Conservation (phyloP, 495 filamentous ascomycete species). For the Bacidia gigantensis region DNA sequence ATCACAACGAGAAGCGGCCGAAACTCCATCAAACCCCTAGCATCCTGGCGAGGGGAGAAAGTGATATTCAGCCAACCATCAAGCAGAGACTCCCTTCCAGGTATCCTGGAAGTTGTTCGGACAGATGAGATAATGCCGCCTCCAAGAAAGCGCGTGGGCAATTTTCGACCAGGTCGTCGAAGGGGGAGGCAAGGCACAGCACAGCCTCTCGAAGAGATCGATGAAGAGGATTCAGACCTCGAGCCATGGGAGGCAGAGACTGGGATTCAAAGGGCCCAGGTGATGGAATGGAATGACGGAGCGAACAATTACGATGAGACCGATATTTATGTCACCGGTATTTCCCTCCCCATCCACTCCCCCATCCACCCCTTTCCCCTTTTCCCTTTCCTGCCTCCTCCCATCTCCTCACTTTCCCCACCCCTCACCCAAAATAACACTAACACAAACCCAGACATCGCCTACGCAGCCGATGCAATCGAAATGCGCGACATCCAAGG, state of each 20-base stretch:
- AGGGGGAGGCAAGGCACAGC: conserved; percentile 26
- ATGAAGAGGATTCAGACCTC: conserved; percentile 35
- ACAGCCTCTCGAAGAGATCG: conserved; percentile 26
- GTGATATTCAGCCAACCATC: conserved; percentile 38
- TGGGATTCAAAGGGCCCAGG: conserved; percentile 43
- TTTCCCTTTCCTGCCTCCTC: background rate
- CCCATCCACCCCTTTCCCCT: too few species aligned
- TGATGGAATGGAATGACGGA: conserved; percentile 42
- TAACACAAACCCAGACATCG: conserved; percentile 41
- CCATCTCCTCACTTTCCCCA: background rate
- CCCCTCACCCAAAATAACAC: conserved; percentile 1
- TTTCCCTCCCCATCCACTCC: conserved; percentile 6
- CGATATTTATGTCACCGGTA: conserved; percentile 43
- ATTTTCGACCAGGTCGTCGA: conserved; percentile 20
- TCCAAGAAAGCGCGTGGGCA: conserved; percentile 25
- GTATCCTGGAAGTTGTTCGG: conserved; percentile 62
- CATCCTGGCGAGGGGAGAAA: conserved; percentile 75
- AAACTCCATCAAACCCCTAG: conserved; percentile 56
- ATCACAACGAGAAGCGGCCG: conserved; percentile 43
- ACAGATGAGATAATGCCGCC: conserved; percentile 44
- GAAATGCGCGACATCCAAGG: conserved; percentile 59
- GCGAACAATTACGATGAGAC: conserved; percentile 40
- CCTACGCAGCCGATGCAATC: conserved; percentile 61
- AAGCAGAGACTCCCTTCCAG: conserved; percentile 44
- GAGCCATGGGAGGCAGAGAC: conserved; percentile 48